These are phyloP conservation scores for Botryotinia narcissicola DNA, from an alignment of 2,329 filamentous ascomycete species.

Conservation along the genomic window DNA sequence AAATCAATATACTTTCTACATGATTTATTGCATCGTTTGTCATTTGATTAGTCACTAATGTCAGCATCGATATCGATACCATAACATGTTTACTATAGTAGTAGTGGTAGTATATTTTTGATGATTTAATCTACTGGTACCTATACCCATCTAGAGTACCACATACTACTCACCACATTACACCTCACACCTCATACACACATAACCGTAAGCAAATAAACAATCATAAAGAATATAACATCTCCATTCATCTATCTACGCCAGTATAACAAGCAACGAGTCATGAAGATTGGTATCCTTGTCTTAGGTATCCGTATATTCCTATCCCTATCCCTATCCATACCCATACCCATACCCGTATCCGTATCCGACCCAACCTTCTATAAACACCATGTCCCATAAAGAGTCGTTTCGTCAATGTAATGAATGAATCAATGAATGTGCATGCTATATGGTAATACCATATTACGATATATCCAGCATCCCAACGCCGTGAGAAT, in stretches of 20 bases:
- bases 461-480: background rate
- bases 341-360: background rate
- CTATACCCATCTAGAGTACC: background rate
- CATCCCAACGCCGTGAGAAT: background rate
- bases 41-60: background rate
- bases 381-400: background rate
- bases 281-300: constrained; percentile 5
- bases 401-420: background rate
- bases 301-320: background rate
- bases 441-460: background rate
- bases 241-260: background rate
- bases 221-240: background rate
- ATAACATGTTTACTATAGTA: too few relatives aligned
- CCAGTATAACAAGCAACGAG: background rate
- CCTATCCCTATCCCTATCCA: background rate
- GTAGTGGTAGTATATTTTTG: too few relatives aligned
- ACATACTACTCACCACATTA: too few relatives aligned
- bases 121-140: background rate
- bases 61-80: too few relatives aligned
- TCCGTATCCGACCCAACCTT: background rate
- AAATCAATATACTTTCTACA: background rate
- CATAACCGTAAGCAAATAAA: too few relatives aligned
- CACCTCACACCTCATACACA: too few relatives aligned
- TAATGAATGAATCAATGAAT: background rate
- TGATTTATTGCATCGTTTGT: background rate